phyloP scores from a whole-genome alignment of 2,329 filamentous ascomycete species.

The Fusarium citri region DNA sequence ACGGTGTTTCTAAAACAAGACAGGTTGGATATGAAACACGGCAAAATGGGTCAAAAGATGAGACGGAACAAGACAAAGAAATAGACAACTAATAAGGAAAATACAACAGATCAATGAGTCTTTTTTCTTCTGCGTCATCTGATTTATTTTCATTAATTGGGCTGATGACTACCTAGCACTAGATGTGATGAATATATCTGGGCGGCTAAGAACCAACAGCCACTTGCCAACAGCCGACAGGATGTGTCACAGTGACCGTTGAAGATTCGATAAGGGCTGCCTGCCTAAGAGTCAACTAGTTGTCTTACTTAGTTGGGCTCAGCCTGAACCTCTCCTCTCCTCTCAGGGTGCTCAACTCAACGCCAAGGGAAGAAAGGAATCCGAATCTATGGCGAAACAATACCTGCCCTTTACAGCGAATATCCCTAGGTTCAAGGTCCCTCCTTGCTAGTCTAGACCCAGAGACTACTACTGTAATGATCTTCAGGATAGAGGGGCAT shows the following conservation, averaged over 20 bases:
- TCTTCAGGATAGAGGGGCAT: conserved; percentile 34
- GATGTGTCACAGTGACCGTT: conserved; percentile 16
- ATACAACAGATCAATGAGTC: background rate
- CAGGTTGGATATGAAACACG: conserved; percentile 33
- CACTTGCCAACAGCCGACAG: conserved; percentile 36
- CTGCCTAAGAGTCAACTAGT: background rate
- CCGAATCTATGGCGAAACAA: conserved; percentile 31
- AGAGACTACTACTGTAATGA: conserved; percentile 24
- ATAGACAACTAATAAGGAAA: background rate
- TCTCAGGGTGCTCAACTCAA: background rate
- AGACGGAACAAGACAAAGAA: conserved; percentile 13
- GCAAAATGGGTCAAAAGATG: conserved; percentile 12
- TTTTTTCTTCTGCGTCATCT: conserved; percentile 30
- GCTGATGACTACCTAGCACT: conserved; percentile 30
- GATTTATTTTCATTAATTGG: conserved; percentile 30
- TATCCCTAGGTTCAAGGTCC: conserved; percentile 14
- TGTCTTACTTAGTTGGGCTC: background rate
- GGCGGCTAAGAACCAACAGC: conserved; percentile 41
- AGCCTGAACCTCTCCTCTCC: background rate
- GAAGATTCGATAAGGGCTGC: background rate
- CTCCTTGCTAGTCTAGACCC: conserved; percentile 6
- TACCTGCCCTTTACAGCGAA: conserved; percentile 4
- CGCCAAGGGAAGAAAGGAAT: conserved; percentile 4
- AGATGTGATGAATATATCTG: conserved; percentile 43
- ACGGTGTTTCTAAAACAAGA: conserved; percentile 25